A percentile compares a stretch with the other conserved stretches of the same genome.
phyloP scores from a whole-genome alignment of 208 protist genomes.

The Balamuthia mandrillaris region DNA sequence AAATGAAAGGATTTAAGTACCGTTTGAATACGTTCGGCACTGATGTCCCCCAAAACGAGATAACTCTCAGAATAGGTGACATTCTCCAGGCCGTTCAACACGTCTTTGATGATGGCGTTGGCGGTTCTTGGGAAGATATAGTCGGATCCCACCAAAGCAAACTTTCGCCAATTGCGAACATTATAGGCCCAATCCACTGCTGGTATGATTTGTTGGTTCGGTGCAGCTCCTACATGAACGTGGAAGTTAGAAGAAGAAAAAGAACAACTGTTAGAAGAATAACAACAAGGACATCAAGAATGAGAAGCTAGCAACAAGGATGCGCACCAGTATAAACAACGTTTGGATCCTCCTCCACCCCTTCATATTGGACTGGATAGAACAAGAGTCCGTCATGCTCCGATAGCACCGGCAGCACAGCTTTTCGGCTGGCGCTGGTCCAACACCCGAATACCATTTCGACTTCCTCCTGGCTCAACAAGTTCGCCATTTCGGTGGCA shows the following conservation, averaged over 20 bases:
- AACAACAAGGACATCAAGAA: background rate
- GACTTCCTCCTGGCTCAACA: background rate
- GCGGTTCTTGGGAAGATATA: slow-evolving; percentile 15
- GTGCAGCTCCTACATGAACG: background rate
- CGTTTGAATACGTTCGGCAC: too few species aligned
- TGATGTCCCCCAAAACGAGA: too few species aligned
- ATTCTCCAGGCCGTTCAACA: too few species aligned
- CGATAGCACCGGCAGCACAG: background rate
- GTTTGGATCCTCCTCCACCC: background rate
- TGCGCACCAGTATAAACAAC: background rate
- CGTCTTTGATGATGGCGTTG: slow-evolving; percentile 20
- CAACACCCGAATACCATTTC: slow-evolving; percentile 21
- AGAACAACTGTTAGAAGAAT: background rate
- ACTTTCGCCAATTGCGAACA: background rate
- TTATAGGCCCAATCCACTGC: slow-evolving; percentile 10
- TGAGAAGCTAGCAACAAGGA: background rate
- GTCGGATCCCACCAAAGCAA: background rate
- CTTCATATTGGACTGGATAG: slow-evolving; percentile 19
- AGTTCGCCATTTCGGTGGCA: background rate
- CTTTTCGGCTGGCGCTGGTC: slow-evolving; percentile 11
- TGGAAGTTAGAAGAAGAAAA: background rate
- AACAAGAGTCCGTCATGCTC: slow-evolving; percentile 1
- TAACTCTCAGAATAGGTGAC: too few species aligned
- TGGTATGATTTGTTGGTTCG: slow-evolving; percentile 13
- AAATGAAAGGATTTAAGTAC: too few species aligned